Evolutionary conservation across 352 stramenopile species (phyloP), one percentile per base, ranked within the genome.

Genomic region (Pythium angustatum): DNA sequence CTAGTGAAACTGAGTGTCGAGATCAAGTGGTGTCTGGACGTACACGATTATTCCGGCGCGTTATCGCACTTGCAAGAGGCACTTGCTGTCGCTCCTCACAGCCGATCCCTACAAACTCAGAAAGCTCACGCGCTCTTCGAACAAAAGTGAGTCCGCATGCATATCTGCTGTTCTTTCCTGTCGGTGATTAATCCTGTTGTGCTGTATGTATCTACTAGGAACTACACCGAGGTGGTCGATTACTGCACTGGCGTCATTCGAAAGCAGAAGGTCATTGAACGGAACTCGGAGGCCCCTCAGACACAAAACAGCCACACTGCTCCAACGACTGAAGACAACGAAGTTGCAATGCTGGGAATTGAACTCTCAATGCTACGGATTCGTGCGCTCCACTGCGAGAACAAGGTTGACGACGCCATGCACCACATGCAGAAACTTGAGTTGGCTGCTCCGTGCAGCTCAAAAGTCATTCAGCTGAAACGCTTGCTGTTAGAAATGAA

Each of bases 401-500:
- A 88, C 60, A 85, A 89, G 61, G 59, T 78, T 0, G 83, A 91
- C 0, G 77, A 90, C 10, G 84, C 85, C 2, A 74, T 83, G 55
- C 53, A 49, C 31, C 50, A 89, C 47, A 64, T 96, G 31, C 66
- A 72, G 1, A 78, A 82, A 14, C 63, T 94, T 3, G 85, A 93
- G 64, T 14, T 64, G 26, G 81, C 79, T 2, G 87, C 85, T 2
- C 87, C 83, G 14, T 91, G 72, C 48, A 94, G 84, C 49, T 78
- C 73, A 10, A 81, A 90, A 36, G 81, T 94, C 14, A 79, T 93
- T 21, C 76, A 85, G 38, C 38, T 91, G 12, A 92, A 91, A 55
- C 76, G 79, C 0, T 66, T 85, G 48, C 85, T 85, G 68, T 58
- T 74, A 17, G 68, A 85, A 9, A 90, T 94, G 83, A 81, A 85